A percentile compares a stretch with the other conserved stretches of the same genome.
phyloP scores from a whole-genome alignment of 441 rosid genomes.

The Gossypium aridum region DNA sequence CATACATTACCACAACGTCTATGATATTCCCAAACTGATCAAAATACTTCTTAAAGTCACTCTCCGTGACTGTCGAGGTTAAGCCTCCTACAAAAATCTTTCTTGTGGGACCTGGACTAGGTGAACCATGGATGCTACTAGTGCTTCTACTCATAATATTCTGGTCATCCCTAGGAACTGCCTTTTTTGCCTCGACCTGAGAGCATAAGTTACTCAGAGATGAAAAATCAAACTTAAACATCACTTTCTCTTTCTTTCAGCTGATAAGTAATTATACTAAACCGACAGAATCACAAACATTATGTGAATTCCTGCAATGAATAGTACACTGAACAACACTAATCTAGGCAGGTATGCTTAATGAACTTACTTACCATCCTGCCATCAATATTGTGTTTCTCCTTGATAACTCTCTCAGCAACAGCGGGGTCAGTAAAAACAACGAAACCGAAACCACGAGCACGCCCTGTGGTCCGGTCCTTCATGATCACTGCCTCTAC shows the following conservation, averaged over 20 bases:
- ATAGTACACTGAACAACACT: not conserved
- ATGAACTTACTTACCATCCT: constrained; percentile 56
- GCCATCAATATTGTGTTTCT: constrained; percentile 85
- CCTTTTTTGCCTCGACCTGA: constrained; percentile 95
- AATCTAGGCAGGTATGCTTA: not conserved
- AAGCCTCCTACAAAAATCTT: constrained; percentile 97
- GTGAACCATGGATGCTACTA: constrained; percentile 74
- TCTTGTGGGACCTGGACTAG: constrained; percentile 73
- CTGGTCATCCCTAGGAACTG: constrained; percentile 96
- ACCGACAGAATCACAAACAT: constrained; percentile 4
- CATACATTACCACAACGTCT: constrained; percentile 94
- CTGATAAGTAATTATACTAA: constrained; percentile 5
- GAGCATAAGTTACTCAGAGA: constrained; percentile 8
- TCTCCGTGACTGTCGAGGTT: constrained; percentile 86
- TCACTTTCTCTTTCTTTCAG: not conserved
- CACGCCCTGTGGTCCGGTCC: constrained; percentile 97
- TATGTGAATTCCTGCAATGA: constrained; percentile 23
- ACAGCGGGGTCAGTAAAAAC: constrained; percentile 86
- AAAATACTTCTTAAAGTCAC: constrained; percentile 79
- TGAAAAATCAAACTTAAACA: constrained; percentile 18
- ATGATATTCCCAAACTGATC: constrained; percentile 87
- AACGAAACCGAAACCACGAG: constrained; percentile 96
- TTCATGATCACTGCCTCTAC: constrained; percentile 96
- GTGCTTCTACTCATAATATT: constrained; percentile 41
- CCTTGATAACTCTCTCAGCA: constrained; percentile 80